Percentiles rank a stretch among this genome's conserved stretches.
Evolutionary conservation across 2,329 filamentous ascomycete species (phyloP).

Genomic region (Fonsecaea pugnacius): DNA sequence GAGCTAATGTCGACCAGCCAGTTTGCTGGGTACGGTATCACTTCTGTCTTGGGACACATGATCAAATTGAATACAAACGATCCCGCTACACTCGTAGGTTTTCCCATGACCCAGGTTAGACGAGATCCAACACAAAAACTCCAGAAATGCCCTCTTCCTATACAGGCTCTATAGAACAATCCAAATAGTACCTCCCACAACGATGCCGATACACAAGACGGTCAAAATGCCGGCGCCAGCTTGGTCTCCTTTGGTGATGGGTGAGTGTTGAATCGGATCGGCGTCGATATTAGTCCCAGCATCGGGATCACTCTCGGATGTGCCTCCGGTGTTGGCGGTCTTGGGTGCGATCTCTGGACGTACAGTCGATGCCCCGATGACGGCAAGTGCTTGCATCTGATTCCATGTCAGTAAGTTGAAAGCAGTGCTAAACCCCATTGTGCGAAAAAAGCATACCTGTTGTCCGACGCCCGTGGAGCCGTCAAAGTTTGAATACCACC

Average conservation of each 20-base stretch:
- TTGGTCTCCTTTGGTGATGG: slow-evolving; percentile 43
- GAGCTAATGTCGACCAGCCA: neutral
- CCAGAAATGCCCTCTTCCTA: neutral
- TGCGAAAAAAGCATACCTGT: slow-evolving; percentile 48
- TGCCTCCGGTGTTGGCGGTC: slow-evolving; percentile 64
- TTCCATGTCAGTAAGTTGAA: slow-evolving; percentile 13
- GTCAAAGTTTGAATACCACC: slow-evolving; percentile 64
- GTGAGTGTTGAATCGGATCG: slow-evolving; percentile 20
- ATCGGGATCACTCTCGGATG: slow-evolving; percentile 45
- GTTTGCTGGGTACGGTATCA: neutral
- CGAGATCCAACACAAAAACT: slow-evolving; percentile 2
- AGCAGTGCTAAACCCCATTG: neutral
- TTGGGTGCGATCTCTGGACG: slow-evolving; percentile 53
- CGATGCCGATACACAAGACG: slow-evolving; percentile 38
- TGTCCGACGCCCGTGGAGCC: slow-evolving; percentile 66
- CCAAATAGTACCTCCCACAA: slow-evolving; percentile 42
- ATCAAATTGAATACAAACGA: neutral
- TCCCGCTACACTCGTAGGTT: neutral
- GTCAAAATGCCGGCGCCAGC: slow-evolving; percentile 49
- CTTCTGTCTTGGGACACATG: neutral
- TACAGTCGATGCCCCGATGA: slow-evolving; percentile 65
- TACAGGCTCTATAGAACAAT: slow-evolving; percentile 38
- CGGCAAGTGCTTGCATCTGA: slow-evolving; percentile 65
- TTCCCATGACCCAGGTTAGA: slow-evolving; percentile 7
- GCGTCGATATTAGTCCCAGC: slow-evolving; percentile 40